Percentiles rank a stretch among this genome's conserved stretches.
phyloP scores from a whole-genome alignment of 768 basidiomycete genomes.

The Crassisporium funariophilum region DNA sequence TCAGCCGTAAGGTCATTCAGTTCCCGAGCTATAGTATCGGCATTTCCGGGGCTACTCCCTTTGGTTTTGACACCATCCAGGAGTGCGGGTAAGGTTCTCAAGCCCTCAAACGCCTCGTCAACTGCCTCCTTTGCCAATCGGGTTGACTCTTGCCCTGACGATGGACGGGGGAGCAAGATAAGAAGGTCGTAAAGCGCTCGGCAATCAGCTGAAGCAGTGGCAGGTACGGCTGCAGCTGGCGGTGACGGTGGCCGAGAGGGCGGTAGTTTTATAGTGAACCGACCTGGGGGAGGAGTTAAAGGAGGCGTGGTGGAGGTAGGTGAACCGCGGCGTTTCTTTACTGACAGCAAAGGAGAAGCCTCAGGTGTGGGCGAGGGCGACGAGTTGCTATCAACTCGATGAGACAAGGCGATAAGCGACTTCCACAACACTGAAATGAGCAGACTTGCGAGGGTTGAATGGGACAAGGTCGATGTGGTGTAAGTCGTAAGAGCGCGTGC shows the following conservation, averaged over 20 bases:
- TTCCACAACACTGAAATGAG: conserved; percentile 78
- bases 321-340: conserved; percentile 46
- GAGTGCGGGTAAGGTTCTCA: conserved; percentile 57
- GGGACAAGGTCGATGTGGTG: conserved; percentile 53
- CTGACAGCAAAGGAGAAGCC: conserved; percentile 27
- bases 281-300: conserved; percentile 53
- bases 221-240: conserved; percentile 34
- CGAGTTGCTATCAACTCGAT: conserved; percentile 49
- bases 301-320: conserved; percentile 47
- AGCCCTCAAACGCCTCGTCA: conserved; percentile 72
- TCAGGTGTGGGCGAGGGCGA: conserved; percentile 44
- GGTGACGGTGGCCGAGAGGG: conserved; percentile 71
- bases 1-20: conserved; percentile 59
- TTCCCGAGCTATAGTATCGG: conserved; percentile 39
- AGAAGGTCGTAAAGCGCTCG: conserved; percentile 65
- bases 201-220: conserved; percentile 58
- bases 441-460: conserved; percentile 66
- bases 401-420: conserved; percentile 67
- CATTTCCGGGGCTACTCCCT: conserved; percentile 13
- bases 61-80: conserved; percentile 48
- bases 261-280: conserved; percentile 70
- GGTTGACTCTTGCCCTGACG: conserved; percentile 45
- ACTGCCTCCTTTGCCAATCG: conserved; percentile 77
- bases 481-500: conserved; percentile 58
- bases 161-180: conserved; percentile 60